phyloP scores from a whole-genome alignment of 164 flowering plant genomes.

The Sedum album region DNA sequence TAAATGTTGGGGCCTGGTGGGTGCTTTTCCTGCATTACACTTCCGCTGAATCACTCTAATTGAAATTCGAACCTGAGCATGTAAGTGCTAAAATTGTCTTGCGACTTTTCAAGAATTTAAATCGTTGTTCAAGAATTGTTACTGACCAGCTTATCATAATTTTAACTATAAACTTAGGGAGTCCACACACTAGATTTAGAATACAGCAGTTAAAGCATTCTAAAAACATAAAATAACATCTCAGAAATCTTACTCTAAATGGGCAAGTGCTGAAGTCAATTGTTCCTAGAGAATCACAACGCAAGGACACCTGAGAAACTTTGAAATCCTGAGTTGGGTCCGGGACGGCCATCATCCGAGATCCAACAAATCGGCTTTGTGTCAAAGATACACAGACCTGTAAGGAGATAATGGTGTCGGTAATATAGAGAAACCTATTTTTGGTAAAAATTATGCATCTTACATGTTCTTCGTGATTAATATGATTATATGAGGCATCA shows the following conservation, averaged over 20 bases:
- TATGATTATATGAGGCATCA: slow-evolving; percentile 75
- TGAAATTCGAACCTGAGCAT: too few relatives aligned
- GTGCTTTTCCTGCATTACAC: too few relatives aligned
- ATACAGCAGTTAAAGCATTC: background rate
- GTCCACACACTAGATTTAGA: background rate
- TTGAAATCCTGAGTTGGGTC: slow-evolving; percentile 48
- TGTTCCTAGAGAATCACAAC: slow-evolving; percentile 82
- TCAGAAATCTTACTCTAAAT: slow-evolving; percentile 52
- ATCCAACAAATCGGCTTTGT: slow-evolving; percentile 55
- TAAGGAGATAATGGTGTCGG: slow-evolving; percentile 9
- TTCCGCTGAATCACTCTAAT: too few relatives aligned
- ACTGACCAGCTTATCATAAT: background rate
- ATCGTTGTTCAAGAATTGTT: too few relatives aligned
- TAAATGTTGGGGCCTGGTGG: too few relatives aligned
- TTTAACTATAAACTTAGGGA: background rate
- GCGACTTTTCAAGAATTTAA: too few relatives aligned
- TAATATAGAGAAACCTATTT: background rate
- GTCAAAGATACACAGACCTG: slow-evolving; percentile 63
- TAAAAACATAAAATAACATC: background rate
- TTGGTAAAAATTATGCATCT: slow-evolving; percentile 10
- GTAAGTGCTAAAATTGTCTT: too few relatives aligned
- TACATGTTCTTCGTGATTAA: slow-evolving; percentile 78
- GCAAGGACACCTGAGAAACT: slow-evolving; percentile 82
- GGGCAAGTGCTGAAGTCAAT: slow-evolving; percentile 90
- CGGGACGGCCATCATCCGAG: slow-evolving; percentile 29